These are phyloP conservation scores for Cladosporium phlei DNA, from an alignment of 2,329 filamentous ascomycete genomes.

Conservation along the genomic window DNA sequence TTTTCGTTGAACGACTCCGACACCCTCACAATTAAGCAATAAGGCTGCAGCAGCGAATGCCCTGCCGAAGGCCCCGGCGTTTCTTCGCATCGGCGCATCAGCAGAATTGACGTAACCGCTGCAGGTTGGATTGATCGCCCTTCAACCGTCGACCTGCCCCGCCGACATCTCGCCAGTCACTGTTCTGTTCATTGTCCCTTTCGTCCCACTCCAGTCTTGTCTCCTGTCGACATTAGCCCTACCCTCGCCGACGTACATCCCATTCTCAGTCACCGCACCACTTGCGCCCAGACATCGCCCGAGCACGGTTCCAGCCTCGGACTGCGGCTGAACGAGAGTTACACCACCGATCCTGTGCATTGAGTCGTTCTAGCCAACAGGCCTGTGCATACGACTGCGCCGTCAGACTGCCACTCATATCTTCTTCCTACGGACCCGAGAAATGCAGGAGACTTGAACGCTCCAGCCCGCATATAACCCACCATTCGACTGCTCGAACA, in stretches of 20 bases:
- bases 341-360: conserved; percentile 6
- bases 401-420: background rate
- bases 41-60: no score
- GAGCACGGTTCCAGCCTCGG: background rate
- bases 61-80: no score
- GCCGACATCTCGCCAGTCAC: no score
- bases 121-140: no score
- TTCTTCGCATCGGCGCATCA: no score
- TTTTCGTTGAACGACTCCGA: no score
- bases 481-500: background rate
- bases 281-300: background rate
- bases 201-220: no score
- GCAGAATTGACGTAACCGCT: no score
- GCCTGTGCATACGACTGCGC: conserved; percentile 3
- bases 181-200: no score
- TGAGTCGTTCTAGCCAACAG: background rate
- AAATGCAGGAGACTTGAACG: conserved; percentile 8
- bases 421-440: background rate
- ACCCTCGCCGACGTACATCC: background rate
- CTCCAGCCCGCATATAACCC: background rate
- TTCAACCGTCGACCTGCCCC: no score
- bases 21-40: no score
- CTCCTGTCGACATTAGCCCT: no score
- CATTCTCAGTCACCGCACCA: background rate
- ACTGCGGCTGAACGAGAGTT: conserved; percentile 10